phyloP scores from a whole-genome alignment of 345 rosid genomes.

The Raphanus raphanistrum region DNA sequence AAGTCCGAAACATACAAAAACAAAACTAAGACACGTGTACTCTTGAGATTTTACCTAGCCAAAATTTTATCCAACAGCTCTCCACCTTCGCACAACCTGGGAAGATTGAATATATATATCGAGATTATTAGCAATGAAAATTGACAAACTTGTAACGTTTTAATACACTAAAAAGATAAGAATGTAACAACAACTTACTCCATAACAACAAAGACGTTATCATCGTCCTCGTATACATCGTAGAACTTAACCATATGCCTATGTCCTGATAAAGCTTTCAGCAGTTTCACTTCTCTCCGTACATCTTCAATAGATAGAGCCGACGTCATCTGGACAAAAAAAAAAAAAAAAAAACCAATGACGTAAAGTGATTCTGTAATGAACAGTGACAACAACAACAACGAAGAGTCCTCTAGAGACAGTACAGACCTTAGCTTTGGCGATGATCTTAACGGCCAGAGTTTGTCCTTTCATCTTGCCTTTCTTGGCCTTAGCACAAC shows the following conservation, averaged over 20 bases:
- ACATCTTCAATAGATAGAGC: conserved; percentile 88
- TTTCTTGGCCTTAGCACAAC: conserved; percentile 84
- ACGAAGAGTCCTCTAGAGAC: not conserved
- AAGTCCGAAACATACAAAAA: not conserved
- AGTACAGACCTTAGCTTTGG: conserved; percentile 68
- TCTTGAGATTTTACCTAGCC: conserved; percentile 54
- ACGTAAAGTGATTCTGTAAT: not conserved
- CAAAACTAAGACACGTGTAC: not conserved
- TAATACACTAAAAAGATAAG: not conserved
- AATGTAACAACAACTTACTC: conserved; percentile 56
- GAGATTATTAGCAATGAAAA: not conserved
- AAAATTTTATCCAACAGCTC: conserved; percentile 89
- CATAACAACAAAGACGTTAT: conserved; percentile 80
- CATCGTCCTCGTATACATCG: conserved; percentile 81
- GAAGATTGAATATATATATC: not conserved
- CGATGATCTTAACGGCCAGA: conserved; percentile 90
- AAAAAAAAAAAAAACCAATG: conserved; percentile 13
- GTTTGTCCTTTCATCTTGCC: conserved; percentile 77
- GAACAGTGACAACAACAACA: conserved; percentile 10
- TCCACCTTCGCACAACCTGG: conserved; percentile 97
- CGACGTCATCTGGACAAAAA: conserved; percentile 76
- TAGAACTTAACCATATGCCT: conserved; percentile 73
- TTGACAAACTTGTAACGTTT: not conserved
- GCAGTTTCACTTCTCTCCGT: conserved; percentile 85
- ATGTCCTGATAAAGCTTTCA: conserved; percentile 81